Evolutionary conservation across 768 basidiomycete genomes (phyloP), one percentile per base, ranked within the genome.

Genomic region (Hericium erinaceus): DNA sequence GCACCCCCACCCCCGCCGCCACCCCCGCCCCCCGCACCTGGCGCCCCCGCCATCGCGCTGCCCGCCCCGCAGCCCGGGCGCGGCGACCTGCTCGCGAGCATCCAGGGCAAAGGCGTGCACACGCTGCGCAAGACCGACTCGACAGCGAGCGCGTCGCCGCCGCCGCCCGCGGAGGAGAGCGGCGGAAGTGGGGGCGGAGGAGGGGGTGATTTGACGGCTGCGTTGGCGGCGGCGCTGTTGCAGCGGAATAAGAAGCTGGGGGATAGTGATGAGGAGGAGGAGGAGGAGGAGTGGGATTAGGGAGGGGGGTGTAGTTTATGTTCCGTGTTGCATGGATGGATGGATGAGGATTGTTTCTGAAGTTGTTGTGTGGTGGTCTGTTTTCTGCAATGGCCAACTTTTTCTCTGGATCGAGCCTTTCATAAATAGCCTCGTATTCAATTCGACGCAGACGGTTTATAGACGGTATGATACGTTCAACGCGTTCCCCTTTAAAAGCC

Each of bases 181-280:
- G 69, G 71, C 39, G 70, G 75, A 39, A 60, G 72, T 2, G 69
- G 70, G 28, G 66, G 73, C 22, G 67, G 72, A 12, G 83, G 75
- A 12, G 90, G 86, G 11, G 86, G 80, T 0, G 86, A 94, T 71
- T 69, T 95, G 59, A 92, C 93, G 0, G 77, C 82, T 4, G 90
- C 92, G 8, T 74, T 97, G 49, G 94, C 92, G 5, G 87, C 83
- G 52, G 93, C 93, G 1, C 70, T 98, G 60, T 72, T 85, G 64
- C 82, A 87, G 68, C 74, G 94, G 63, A 95, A 90, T 68, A 92
- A 89, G 74, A 86, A 89, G 66, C 73, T 95, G 63, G 92, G 89
- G 2, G 91, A 93, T 63, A 89, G 87, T 64, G 68, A 69, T 33
- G 68, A 71, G 6, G 71, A 71, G 28, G 71, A 70, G 5, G 68